phyloP scores from a whole-genome alignment of 2,329 filamentous ascomycete species.

The Trichophyton verrucosum region DNA sequence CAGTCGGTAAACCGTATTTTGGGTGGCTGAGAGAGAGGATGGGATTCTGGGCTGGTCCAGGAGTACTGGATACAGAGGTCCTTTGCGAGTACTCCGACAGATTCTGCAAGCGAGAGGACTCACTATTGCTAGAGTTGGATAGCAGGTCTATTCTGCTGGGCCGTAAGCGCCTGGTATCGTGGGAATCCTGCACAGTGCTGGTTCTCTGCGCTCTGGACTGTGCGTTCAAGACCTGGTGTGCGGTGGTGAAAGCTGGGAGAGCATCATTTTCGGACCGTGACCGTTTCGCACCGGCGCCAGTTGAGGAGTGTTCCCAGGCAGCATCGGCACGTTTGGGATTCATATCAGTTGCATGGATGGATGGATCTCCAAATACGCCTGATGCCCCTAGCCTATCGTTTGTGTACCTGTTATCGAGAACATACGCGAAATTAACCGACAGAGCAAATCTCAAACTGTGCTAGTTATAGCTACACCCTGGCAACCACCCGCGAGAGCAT shows the following conservation, averaged over 20 bases:
- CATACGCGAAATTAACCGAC: neutral
- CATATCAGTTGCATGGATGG: neutral
- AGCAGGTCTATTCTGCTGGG: conserved; percentile 25
- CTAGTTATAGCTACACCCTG: too few relatives aligned
- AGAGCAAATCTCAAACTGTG: neutral
- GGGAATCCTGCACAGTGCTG: conserved; percentile 24
- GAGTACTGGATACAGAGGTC: conserved; percentile 20
- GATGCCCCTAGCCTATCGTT: neutral
- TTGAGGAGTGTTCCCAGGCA: neutral
- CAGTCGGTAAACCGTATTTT: conserved; percentile 48
- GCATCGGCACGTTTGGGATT: neutral
- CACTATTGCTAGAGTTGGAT: neutral
- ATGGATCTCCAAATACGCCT: neutral
- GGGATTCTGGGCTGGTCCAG: conserved; percentile 30
- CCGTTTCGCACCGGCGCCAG: conserved; percentile 7
- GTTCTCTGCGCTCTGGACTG: conserved; percentile 3
- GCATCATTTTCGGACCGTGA: conserved; percentile 7
- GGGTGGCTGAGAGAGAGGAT: conserved; percentile 50
- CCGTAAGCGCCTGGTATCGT: neutral
- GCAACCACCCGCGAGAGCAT: neutral
- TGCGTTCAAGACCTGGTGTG: conserved; percentile 4
- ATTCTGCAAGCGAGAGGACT: conserved; percentile 8
- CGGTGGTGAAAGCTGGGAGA: conserved; percentile 7
- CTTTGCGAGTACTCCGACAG: conserved; percentile 48
- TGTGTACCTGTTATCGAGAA: neutral